Evolutionary conservation across 176 grass and related monocot species (phyloP).

Genomic region (Tillandsia leiboldiana): DNA sequence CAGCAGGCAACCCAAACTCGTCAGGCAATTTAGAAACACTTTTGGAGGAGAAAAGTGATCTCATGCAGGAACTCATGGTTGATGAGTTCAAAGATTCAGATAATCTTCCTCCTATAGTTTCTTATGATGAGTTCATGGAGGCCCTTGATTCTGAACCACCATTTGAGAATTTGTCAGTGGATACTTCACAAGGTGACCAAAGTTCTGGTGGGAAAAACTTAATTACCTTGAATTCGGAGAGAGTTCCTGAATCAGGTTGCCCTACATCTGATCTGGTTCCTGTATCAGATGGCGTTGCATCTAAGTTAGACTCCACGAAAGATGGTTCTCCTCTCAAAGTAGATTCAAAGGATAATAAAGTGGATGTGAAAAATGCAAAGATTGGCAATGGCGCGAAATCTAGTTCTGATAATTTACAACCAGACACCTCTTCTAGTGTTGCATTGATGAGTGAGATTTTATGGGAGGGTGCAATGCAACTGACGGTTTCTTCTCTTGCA

Average conservation of each 20-base stretch:
- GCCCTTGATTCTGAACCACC: slow-evolving; percentile 54
- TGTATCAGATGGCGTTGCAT: slow-evolving; percentile 19
- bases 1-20: slow-evolving; percentile 12
- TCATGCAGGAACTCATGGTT: slow-evolving; percentile 51
- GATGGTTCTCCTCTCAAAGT: slow-evolving; percentile 15
- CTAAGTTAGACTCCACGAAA: slow-evolving; percentile 12
- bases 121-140: slow-evolving; percentile 46
- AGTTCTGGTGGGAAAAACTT: slow-evolving; percentile 26
- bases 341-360: slow-evolving; percentile 11
- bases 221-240: slow-evolving; percentile 13
- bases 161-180: slow-evolving; percentile 31
- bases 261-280: slow-evolving; percentile 7
- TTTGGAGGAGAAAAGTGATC: slow-evolving; percentile 31
- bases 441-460: slow-evolving; percentile 33
- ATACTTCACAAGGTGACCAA: slow-evolving; percentile 20
- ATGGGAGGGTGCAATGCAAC: slow-evolving; percentile 67
- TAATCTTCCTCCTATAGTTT: slow-evolving; percentile 36
- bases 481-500: slow-evolving; percentile 36
- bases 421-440: slow-evolving; percentile 10
- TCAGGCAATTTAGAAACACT: slow-evolving; percentile 23
- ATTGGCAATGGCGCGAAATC: slow-evolving; percentile 36
- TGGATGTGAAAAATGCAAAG: slow-evolving; percentile 25
- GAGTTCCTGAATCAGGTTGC: slow-evolving; percentile 4
- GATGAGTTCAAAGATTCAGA: slow-evolving; percentile 45
- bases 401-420: slow-evolving; percentile 22